Conservation (phyloP, 2,329 filamentous ascomycete species). For the Magnaporthiopsis incrustans region DNA sequence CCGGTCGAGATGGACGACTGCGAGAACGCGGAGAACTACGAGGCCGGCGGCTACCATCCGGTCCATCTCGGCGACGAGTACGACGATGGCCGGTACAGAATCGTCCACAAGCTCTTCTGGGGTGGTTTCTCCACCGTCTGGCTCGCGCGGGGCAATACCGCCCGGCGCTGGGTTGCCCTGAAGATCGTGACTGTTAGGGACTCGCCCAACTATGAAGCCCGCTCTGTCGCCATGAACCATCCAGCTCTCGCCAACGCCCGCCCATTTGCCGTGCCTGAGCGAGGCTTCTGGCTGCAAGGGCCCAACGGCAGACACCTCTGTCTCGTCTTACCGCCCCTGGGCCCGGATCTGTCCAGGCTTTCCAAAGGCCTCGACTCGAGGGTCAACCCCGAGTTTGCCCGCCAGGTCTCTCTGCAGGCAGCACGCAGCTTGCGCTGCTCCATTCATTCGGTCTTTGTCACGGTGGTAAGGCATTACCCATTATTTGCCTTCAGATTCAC, state of each 20-base stretch:
- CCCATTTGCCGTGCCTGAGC: no score
- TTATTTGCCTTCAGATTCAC: neutral
- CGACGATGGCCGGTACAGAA: conserved; percentile 29
- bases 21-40: conserved; percentile 19
- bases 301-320: no score
- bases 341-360: no score
- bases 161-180: conserved; percentile 5
- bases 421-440: conserved; percentile 12
- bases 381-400: conserved; percentile 11
- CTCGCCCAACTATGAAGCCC: conserved; percentile 4
- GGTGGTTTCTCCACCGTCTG: conserved; percentile 37
- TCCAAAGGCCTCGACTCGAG: neutral
- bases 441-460: conserved; percentile 16
- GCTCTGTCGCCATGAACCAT: no score
- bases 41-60: conserved; percentile 33
- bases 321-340: no score
- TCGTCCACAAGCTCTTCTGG: conserved; percentile 36
- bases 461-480: conserved; percentile 12
- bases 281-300: no score
- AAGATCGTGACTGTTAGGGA: conserved; percentile 19
- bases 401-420: conserved; percentile 10
- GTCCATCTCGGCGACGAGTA: conserved; percentile 32
- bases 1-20: neutral
- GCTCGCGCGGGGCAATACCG: conserved; percentile 26
- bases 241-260: no score